Evolutionary conservation across 345 rosid genomes (phyloP), one percentile per base, ranked within the genome.

Genomic region (Citrus glauca): DNA sequence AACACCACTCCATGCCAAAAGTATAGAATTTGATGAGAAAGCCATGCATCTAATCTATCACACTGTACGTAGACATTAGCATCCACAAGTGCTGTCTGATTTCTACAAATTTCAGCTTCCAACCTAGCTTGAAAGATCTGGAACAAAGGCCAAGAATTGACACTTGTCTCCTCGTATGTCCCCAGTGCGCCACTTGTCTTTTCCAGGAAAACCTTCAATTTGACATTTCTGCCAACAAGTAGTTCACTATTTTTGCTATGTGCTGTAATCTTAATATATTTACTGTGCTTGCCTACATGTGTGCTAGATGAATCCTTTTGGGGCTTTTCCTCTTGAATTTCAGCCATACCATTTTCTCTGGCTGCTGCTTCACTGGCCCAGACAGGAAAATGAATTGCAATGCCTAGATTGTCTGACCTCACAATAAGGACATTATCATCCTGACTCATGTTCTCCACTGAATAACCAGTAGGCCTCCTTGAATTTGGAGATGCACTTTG

Each of bases 1-100:
- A 92, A 81, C 66, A 71, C 83, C 61, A 88, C 80, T 78, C 83
- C 89, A 80, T 84, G 85, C 89, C 89, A 93, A 82, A 95, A 92
- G 85, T 86, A 84, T 75, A 95, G 80, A 70, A 89, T 88, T 73
- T 84, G 85, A 90, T 91, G 90, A 45, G 98, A 88, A 81, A 91
- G 86, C 88, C 88, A 84, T 75, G 88, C 69, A 74, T 92, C 92
- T 70, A 91, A 77, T 68, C 63, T 87, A 69, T 93, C 89, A 75
- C 90, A 92, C 30, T 87, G 84, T 78, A 93, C 69, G 50, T 76
- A 87, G 50, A 82, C 72, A 70, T 77, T 81, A 37, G 87, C 73
- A 77, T 35, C 78, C 73, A 80, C 69, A 78, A 72, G 74, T 50
- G 85, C 83, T 68, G 75, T 74, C 74, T 86, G 77, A 78, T 80